These are phyloP conservation scores for Straminergon stramineum DNA, from an alignment of 225 moss, liverwort and hornwort species.

Conservation along the genomic window DNA sequence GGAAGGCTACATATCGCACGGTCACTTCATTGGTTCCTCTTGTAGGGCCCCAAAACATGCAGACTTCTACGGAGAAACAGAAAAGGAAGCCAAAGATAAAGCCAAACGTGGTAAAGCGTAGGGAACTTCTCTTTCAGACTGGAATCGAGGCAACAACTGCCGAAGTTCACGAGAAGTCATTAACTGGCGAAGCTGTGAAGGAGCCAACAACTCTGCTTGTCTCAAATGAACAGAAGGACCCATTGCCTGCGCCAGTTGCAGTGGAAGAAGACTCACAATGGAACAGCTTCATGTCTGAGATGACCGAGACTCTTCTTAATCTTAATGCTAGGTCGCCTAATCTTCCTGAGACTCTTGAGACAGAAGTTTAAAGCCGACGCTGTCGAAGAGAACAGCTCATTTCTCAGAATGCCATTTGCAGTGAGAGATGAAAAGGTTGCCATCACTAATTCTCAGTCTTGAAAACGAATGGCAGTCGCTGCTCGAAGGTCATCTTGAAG, in stretches of 20 bases:
- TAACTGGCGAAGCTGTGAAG: neutral
- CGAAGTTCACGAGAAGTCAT: neutral
- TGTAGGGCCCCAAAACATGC: neutral
- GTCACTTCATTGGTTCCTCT: constrained; percentile 10
- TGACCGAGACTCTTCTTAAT: constrained; percentile 23
- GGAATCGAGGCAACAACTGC: neutral
- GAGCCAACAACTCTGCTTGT: neutral
- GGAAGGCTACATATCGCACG: constrained; percentile 3
- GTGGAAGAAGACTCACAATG: constrained; percentile 11
- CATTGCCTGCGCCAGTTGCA: neutral
- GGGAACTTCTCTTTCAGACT: neutral
- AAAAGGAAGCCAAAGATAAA: constrained; percentile 14
- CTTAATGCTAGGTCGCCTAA: constrained; percentile 2
- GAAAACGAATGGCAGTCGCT: neutral
- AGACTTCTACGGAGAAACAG: neutral
- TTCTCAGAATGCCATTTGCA: neutral
- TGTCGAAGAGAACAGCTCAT: neutral
- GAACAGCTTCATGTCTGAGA: constrained; percentile 27
- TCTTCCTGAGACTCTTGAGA: neutral
- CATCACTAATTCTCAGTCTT: neutral
- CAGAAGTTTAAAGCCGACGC: neutral
- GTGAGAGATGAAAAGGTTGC: neutral
- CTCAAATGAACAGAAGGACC: neutral
- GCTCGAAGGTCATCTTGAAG: neutral
- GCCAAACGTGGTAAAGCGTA: constrained; percentile 8